These are phyloP conservation scores for Tetradesmus lagerheimii DNA, from an alignment of 139 green algal species.

Conservation along the genomic window DNA sequence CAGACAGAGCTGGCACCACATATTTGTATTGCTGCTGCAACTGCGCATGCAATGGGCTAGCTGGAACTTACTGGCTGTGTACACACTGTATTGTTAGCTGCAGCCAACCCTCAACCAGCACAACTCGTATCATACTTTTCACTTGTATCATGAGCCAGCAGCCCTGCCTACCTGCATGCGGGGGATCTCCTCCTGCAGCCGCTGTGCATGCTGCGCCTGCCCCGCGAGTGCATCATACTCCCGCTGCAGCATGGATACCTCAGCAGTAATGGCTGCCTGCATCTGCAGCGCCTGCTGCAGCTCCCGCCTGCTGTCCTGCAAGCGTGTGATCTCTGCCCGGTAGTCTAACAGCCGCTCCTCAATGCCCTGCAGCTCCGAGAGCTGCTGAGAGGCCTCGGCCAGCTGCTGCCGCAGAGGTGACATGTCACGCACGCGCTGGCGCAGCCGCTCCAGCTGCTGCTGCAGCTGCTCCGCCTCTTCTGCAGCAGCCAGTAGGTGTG, in stretches of 20 bases:
- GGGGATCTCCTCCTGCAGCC: neutral
- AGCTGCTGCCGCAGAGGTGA: neutral
- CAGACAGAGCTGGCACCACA: neutral
- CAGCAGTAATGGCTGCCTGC: neutral
- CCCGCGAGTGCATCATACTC: slow-evolving; percentile 2
- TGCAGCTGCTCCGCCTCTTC: neutral
- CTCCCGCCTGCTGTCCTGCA: slow-evolving; percentile 21
- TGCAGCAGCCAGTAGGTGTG: neutral
- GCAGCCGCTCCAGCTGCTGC: neutral
- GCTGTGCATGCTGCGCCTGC: neutral
- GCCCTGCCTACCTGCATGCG: neutral
- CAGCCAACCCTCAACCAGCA: neutral
- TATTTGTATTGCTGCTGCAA: neutral
- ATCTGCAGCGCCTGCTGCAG: slow-evolving; percentile 31
- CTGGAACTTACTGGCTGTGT: too few relatives aligned
- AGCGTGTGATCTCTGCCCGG: neutral
- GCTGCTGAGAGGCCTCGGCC: neutral
- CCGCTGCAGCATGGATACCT: slow-evolving; percentile 1
- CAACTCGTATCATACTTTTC: neutral
- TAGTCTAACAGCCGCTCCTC: neutral
- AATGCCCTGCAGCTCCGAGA: neutral
- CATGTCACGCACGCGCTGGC: neutral
- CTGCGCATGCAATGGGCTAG: neutral
- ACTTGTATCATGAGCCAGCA: neutral
- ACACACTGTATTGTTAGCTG: too few relatives aligned